Evolutionary conservation across 1,284 basidiomycete species (phyloP).

Genomic region (Boletus sp.): DNA sequence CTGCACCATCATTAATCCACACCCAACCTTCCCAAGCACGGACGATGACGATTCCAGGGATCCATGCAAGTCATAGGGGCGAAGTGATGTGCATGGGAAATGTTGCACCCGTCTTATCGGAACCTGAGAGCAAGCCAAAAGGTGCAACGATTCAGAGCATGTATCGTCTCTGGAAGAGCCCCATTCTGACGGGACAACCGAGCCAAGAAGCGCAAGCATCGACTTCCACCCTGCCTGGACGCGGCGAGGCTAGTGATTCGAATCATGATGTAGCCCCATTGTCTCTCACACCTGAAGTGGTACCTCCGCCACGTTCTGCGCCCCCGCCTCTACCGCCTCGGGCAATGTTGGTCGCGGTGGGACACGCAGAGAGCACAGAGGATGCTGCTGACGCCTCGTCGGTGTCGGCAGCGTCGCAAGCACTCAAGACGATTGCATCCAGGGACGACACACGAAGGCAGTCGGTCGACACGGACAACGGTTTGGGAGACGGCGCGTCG

Average conservation of each 20-base stretch:
- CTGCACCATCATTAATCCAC: constrained; percentile 54
- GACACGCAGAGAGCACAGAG: constrained; percentile 34
- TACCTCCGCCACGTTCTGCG: constrained; percentile 21
- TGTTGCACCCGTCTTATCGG: constrained; percentile 52
- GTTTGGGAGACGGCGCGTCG: constrained; percentile 9
- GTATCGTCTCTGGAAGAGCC: constrained; percentile 70
- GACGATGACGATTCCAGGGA: constrained; percentile 80
- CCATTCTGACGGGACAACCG: constrained; percentile 40
- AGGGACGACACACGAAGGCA: constrained; percentile 45
- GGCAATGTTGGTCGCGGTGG: constrained; percentile 40
- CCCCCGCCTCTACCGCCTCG: constrained; percentile 64
- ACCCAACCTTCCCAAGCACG: constrained; percentile 70
- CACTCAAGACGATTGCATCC: constrained; percentile 56
- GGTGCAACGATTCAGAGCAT: constrained; percentile 60
- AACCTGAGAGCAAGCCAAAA: constrained; percentile 49
- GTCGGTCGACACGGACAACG: constrained; percentile 25
- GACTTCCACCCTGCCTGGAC: constrained; percentile 18
- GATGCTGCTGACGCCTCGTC: constrained; percentile 26
- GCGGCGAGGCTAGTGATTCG: constrained; percentile 30
- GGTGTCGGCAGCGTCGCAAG: constrained; percentile 51
- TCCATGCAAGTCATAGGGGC: constrained; percentile 76
- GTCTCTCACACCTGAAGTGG: constrained; percentile 25
- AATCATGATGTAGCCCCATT: constrained; percentile 39
- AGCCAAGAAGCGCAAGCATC: constrained; percentile 30
- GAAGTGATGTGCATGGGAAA: constrained; percentile 82